Evolutionary conservation across 306 rosid species (phyloP).

Genomic region (Luffa acutangula): DNA sequence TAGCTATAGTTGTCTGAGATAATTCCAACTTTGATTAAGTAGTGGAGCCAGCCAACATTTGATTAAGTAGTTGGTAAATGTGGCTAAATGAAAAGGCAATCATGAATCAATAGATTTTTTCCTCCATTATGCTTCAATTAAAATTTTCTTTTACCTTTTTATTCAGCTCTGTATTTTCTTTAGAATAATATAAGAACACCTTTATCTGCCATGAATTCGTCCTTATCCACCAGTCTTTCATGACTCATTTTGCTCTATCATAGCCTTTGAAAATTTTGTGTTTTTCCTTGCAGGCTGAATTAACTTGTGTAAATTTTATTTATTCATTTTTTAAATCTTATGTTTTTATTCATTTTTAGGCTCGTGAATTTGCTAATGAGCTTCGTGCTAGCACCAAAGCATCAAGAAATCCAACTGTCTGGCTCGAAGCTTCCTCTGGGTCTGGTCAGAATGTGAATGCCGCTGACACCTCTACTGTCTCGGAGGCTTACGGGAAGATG

Average conservation of each 20-base stretch:
- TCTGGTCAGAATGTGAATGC: slow-evolving; percentile 62
- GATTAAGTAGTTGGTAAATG: background rate
- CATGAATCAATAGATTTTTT: background rate
- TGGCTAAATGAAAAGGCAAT: background rate
- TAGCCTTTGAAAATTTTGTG: background rate
- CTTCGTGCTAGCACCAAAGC: slow-evolving; percentile 82
- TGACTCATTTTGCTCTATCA: background rate
- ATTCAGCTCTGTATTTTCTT: background rate
- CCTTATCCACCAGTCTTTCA: background rate
- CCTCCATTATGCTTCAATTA: background rate
- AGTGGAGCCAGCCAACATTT: background rate
- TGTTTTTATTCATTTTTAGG: slow-evolving; percentile 36
- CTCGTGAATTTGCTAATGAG: slow-evolving; percentile 90
- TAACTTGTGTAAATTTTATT: background rate
- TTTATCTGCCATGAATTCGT: background rate
- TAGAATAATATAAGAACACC: background rate
- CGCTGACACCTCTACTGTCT: slow-evolving; percentile 60
- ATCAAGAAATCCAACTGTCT: slow-evolving; percentile 46
- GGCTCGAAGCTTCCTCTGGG: slow-evolving; percentile 69
- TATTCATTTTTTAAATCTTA: background rate
- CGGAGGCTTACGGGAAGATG: slow-evolving; percentile 89
- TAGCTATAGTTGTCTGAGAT: background rate
- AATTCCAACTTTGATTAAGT: background rate
- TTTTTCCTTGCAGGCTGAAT: background rate
- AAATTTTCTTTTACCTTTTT: background rate